phyloP scores from a whole-genome alignment of 2,329 filamentous ascomycete genomes.

The Pseudogymnoascus sp. region DNA sequence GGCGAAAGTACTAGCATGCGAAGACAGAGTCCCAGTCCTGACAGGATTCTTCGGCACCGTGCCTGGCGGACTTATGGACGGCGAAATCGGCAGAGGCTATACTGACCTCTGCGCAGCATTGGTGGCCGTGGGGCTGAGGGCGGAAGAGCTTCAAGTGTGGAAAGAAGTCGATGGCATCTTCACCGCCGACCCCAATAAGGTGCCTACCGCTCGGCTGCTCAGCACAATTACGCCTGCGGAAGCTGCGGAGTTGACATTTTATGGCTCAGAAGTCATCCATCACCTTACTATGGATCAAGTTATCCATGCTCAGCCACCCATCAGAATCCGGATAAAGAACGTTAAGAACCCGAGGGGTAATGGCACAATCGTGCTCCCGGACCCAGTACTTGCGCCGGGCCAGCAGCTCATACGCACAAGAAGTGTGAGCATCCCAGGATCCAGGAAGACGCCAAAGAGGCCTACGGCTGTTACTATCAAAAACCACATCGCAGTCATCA shows the following conservation, averaged over 20 bases:
- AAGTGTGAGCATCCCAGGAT: conserved; percentile 33
- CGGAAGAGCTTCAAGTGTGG: conserved; percentile 91
- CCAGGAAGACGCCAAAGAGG: conserved; percentile 55
- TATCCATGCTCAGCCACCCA: conserved; percentile 68
- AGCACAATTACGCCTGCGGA: conserved; percentile 85
- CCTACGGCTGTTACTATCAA: conserved; percentile 95
- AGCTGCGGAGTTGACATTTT: conserved; percentile 90
- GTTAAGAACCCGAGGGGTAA: conserved; percentile 75
- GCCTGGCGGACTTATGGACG: conserved; percentile 79
- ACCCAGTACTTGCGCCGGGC: conserved; percentile 47
- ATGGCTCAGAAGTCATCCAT: conserved; percentile 93
- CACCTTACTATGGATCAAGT: conserved; percentile 98
- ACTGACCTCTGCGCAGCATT: conserved; percentile 93
- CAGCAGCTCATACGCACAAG: conserved; percentile 45
- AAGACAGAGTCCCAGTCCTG: conserved; percentile 62
- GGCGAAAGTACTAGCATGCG: conserved; percentile 56
- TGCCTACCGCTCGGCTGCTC: conserved; percentile 86
- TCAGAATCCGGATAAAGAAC: conserved; percentile 84
- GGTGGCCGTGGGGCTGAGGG: conserved; percentile 78
- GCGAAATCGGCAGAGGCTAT: conserved; percentile 86
- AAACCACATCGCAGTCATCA: conserved; percentile 91
- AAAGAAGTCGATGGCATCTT: conserved; percentile 98
- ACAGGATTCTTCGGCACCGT: conserved; percentile 95
- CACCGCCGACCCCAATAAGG: conserved; percentile 71
- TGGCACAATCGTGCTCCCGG: conserved; percentile 76